Evolutionary conservation across 306 rosid genomes (phyloP).

Genomic region (Abrus precatorius): DNA sequence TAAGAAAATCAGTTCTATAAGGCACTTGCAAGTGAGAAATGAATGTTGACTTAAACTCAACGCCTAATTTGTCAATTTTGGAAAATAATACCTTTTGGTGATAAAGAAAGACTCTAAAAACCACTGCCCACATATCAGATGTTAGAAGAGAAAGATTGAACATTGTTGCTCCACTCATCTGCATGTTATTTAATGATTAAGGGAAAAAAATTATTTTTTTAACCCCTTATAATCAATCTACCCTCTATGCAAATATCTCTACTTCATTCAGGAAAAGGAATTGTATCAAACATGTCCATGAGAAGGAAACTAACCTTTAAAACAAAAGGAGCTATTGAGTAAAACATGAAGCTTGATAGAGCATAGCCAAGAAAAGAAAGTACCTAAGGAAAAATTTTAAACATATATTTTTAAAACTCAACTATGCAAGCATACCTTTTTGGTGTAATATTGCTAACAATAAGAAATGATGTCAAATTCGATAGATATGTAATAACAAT

Average conservation of each 20-base stretch:
- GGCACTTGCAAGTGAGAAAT: not conserved
- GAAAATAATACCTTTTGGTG: conserved; percentile 49
- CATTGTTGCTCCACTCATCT: conserved; percentile 54
- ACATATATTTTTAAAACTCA: not conserved
- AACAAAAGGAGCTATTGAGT: conserved; percentile 49
- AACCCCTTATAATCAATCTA: not conserved
- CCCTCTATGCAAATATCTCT: not conserved
- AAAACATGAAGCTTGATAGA: conserved; percentile 45
- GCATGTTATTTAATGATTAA: not conserved
- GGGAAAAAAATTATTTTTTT: not conserved
- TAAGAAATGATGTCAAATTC: not conserved
- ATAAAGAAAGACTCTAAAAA: conserved; percentile 42
- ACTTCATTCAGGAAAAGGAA: not conserved
- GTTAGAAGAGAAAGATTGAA: conserved; percentile 56
- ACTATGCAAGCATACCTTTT: not conserved
- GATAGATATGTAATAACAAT: not conserved
- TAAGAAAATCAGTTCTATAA: not conserved
- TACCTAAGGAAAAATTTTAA: conserved; percentile 31
- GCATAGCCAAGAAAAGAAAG: conserved; percentile 45
- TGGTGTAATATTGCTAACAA: not conserved
- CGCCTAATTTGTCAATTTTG: not conserved
- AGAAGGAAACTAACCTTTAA: conserved; percentile 52
- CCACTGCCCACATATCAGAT: conserved; percentile 54
- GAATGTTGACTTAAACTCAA: not conserved
- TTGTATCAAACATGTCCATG: not conserved